phyloP scores from a whole-genome alignment of 495 filamentous ascomycete species.

The Darksidea phi region DNA sequence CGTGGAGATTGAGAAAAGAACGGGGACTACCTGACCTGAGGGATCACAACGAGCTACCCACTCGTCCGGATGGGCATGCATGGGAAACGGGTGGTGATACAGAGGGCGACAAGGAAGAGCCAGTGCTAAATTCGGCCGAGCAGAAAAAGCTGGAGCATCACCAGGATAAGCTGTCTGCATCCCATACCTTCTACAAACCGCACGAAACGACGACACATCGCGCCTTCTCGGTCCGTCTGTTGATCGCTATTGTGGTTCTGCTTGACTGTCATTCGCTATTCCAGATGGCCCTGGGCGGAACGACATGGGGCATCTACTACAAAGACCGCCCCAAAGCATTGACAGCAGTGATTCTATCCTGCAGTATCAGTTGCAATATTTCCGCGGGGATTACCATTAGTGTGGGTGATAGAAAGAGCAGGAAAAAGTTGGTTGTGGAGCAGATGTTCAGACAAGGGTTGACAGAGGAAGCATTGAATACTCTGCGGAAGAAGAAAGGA shows the following conservation, averaged over 20 bases:
- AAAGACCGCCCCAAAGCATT: conserved; percentile 62
- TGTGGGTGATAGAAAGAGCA: conserved; percentile 66
- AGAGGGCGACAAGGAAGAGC: conserved; percentile 45
- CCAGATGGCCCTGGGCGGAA: conserved; percentile 72
- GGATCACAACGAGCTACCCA: conserved; percentile 70
- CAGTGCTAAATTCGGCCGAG: conserved; percentile 60
- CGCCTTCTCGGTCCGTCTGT: conserved; percentile 70
- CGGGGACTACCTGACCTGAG: conserved; percentile 60
- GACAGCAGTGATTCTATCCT: conserved; percentile 75
- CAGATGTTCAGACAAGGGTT: conserved; percentile 68
- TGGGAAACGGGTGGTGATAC: conserved; percentile 15
- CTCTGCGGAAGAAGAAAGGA: conserved; percentile 46
- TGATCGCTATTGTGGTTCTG: conserved; percentile 68
- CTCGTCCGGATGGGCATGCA: conserved; percentile 12
- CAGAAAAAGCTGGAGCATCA: conserved; percentile 66
- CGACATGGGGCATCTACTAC: conserved; percentile 70
- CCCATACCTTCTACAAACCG: conserved; percentile 81
- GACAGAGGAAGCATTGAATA: conserved; percentile 68
- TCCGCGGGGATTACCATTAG: conserved; percentile 68
- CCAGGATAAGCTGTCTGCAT: conserved; percentile 69
- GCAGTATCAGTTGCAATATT: conserved; percentile 71
- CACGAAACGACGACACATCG: conserved; percentile 77
- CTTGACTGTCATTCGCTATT: conserved; percentile 72
- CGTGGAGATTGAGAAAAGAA: conserved; percentile 66
- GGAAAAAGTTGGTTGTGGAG: conserved; percentile 80